A percentile compares a stretch with the other conserved stretches of the same genome.
Evolutionary conservation across 352 stramenopile genomes (phyloP).

Genomic region (Phytopythium kandeliae): DNA sequence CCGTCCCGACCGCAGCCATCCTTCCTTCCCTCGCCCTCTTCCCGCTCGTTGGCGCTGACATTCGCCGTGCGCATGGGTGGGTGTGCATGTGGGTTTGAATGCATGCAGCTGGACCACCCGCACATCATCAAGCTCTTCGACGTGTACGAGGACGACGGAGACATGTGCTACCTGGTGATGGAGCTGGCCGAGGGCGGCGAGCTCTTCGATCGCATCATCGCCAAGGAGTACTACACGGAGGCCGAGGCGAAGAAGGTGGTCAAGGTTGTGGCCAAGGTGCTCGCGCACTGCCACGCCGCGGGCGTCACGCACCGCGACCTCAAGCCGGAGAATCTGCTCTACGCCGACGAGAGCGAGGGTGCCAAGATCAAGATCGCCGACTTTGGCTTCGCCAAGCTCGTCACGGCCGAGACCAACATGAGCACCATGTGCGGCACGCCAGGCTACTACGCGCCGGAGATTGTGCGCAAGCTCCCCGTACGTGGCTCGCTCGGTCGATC

Average conservation of each 20-base stretch:
- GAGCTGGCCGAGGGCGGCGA: constrained; percentile 86
- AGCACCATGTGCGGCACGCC: constrained; percentile 90
- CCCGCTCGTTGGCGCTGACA: too few species aligned
- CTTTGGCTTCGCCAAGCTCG: constrained; percentile 86
- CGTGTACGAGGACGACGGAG: constrained; percentile 67
- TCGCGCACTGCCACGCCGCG: constrained; percentile 82
- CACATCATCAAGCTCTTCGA: constrained; percentile 89
- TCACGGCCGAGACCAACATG: constrained; percentile 78
- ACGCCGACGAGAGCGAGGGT: constrained; percentile 75
- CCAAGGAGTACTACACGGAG: constrained; percentile 91
- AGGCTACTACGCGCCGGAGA: constrained; percentile 96
- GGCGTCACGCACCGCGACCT: constrained; percentile 95
- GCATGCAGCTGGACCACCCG: constrained; percentile 58
- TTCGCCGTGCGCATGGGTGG: too few species aligned
- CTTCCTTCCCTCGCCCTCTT: background rate
- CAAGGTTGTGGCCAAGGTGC: constrained; percentile 80
- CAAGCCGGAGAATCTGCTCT: constrained; percentile 96
- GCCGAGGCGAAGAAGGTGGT: constrained; percentile 80
- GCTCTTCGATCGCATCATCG: constrained; percentile 92
- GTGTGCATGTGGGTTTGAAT: background rate
- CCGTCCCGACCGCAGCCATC: too few species aligned
- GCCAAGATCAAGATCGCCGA: constrained; percentile 93
- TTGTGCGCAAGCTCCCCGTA: constrained; percentile 89
- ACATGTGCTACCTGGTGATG: constrained; percentile 88
- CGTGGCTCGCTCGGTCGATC: constrained; percentile 3